phyloP scores from a whole-genome alignment of 2,329 filamentous ascomycete genomes.

The Cucurbitaria berberidis region DNA sequence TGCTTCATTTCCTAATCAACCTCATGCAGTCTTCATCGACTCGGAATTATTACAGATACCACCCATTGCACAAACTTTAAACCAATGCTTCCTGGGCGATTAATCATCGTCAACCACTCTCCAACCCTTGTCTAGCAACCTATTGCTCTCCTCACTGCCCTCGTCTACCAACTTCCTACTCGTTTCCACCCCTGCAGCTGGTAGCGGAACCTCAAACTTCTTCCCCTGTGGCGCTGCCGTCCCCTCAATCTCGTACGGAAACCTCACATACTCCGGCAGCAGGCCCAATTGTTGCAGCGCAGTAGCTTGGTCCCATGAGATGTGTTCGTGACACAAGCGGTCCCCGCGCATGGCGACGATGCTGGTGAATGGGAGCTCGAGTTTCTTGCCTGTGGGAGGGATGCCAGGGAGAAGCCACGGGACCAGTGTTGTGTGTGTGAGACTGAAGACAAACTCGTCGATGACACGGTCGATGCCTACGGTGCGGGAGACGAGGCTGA shows the following conservation, averaged over 20 bases:
- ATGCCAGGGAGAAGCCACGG: constrained; percentile 47
- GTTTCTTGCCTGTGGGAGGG: constrained; percentile 34
- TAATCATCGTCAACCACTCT: constrained; percentile 37
- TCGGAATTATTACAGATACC: background rate
- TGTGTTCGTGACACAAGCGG: constrained; percentile 72
- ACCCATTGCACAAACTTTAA: background rate
- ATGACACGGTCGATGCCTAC: constrained; percentile 72
- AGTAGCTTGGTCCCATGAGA: constrained; percentile 72
- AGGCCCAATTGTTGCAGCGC: constrained; percentile 67
- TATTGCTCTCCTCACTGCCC: constrained; percentile 59
- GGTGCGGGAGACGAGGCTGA: constrained; percentile 75
- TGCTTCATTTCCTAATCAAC: too few relatives aligned
- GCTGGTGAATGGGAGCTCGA: constrained; percentile 68
- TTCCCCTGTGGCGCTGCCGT: constrained; percentile 47
- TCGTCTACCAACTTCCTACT: constrained; percentile 59
- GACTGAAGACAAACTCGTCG: constrained; percentile 46
- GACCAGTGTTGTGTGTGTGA: constrained; percentile 41
- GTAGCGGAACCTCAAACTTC: constrained; percentile 65
- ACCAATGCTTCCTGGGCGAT: background rate
- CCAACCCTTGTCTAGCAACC: constrained; percentile 57
- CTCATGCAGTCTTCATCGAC: too few relatives aligned
- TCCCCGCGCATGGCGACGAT: constrained; percentile 73
- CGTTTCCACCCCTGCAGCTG: constrained; percentile 64
- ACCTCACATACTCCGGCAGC: constrained; percentile 69
- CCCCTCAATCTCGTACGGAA: constrained; percentile 53